Base-by-base conservation (phyloP, 2,329 filamentous ascomycete species). In the Aspergillus latus region DNA sequence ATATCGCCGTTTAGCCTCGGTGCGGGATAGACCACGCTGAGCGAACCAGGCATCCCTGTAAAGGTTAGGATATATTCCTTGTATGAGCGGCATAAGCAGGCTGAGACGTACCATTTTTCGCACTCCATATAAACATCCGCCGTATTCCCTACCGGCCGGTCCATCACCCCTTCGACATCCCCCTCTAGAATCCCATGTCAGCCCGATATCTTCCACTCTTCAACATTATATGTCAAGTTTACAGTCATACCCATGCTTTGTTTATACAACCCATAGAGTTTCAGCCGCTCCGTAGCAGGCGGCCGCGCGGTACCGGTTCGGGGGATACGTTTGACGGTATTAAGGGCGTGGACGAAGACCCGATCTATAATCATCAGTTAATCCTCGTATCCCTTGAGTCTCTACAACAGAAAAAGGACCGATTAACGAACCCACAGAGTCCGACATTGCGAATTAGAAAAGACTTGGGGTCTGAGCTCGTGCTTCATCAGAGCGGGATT, bases 321-420 rank as follows among this genome's bases (percentile, higher is more conserved):
- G 66, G 90, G 90, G 66, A 99, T 95, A 77, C 95, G 95, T 77
- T 97, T 97, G 68, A 99, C 93, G 26, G 94, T 97, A 78, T 96
- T 97, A 75, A 99, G 88, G 63, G 94, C 94, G 84, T 99, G 93
- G 74, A 95, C 93, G 76, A 99, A 99, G 71, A 99, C 94, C 76
- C 94, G 89, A 79, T 99, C 94, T 36, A 4, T 2, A 16, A 43
- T 5, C 5, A 26, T 21, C 5, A 10, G 5, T 37, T 37, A 36
- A 2, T 28, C n/a, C 5, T 32, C 8, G n/a, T 36, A n/a, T 16
- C 16, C 2, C 4, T 6, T 28, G 7, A 11, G 5, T 34, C n/a
- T 30, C 15, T 30, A 30, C 21, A 49, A 10, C 2, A 43, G 40
- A 28, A 13, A 28, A 28, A 28, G 26, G 5, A 26, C 28, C 26